Base-by-base conservation (phyloP, 176 grass and related monocot genomes). In the Luzula sylvatica region DNA sequence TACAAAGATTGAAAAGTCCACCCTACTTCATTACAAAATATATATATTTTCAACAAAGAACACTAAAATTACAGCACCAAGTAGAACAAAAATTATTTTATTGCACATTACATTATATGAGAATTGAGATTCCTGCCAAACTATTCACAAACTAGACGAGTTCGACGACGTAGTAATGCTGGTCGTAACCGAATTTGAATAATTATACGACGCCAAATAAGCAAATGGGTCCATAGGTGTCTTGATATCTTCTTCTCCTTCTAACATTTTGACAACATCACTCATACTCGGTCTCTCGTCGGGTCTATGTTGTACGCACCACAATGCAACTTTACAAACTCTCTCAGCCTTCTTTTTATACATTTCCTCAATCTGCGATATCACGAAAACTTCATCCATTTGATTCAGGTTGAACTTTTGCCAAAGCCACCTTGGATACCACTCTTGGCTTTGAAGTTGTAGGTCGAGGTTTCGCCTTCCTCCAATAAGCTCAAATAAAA, bases 301-400 rank as follows among this genome's bases (percentile, higher is more conserved):
- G 8, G 81, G 47, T 43, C 47, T 14, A 56, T 78, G 73, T 78
- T 92, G 87, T 16, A 92, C 77, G 53, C 87, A 82, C 81, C 76
- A 93, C 43, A 93, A 27, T 18, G 76, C 87, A 22, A 93, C 73
- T 49, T 68, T 72, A 63, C 81, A 92, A 64, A 72, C 25, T 20
- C 87, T 71, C 15, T 80, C 58, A 4, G 65, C 80, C 50, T 50
- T 64, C 58, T 81, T 76, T 29, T 29, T 74, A 9, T 77, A 46
- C 22, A 26, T 58, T 46, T 60, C 72, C 4, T 29, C 26, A 13
- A 69, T 68, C 48, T 7, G 39, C 1, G 68, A 43, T 9, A 49
- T 50, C 1, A 42, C 32, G 11, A 78, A 35, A 29, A 92, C 52
- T 14, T 5, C 42, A 14, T 69, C 65, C 2, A 16, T 30, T 17